These are phyloP conservation scores for Thraustochytrium striatum DNA, from an alignment of 352 stramenopile genomes.

Conservation along the genomic window DNA sequence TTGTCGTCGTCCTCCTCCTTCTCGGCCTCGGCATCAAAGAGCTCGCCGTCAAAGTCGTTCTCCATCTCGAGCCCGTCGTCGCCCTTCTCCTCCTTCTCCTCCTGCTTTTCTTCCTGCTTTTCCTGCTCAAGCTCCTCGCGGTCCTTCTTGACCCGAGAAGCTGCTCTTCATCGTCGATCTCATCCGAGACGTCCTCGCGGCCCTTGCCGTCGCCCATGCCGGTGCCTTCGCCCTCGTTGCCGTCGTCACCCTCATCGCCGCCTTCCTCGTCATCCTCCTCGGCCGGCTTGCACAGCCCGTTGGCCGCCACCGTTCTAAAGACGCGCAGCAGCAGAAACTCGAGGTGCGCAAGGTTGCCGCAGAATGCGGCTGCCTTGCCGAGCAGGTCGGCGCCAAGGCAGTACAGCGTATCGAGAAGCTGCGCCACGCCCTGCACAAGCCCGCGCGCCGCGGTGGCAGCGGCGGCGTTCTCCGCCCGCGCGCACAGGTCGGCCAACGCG, in stretches of 20 bases:
- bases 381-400: background rate
- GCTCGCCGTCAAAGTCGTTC: constrained; percentile 98
- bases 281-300: constrained; percentile 71
- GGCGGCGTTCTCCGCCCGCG: background rate
- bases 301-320: constrained; percentile 51
- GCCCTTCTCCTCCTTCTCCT: constrained; percentile 71
- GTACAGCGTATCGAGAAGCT: background rate
- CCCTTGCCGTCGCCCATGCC: constrained; percentile 98
- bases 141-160: constrained; percentile 92
- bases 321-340: constrained; percentile 42
- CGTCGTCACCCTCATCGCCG: constrained; percentile 61
- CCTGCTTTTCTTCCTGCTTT: constrained; percentile 77
- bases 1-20: constrained; percentile 64
- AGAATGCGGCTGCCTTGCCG: background rate
- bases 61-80: constrained; percentile 99
- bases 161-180: constrained; percentile 99
- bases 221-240: constrained; percentile 83
- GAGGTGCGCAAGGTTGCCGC: background rate
- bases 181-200: constrained; percentile 97
- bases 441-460: background rate
- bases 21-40: constrained; percentile 81
- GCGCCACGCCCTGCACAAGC: background rate
- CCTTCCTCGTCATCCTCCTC: constrained; percentile 73
- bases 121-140: constrained; percentile 71
- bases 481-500: background rate